These are phyloP conservation scores for Sporothrix schenckii DNA, from an alignment of 2,329 filamentous ascomycete genomes.

Conservation along the genomic window DNA sequence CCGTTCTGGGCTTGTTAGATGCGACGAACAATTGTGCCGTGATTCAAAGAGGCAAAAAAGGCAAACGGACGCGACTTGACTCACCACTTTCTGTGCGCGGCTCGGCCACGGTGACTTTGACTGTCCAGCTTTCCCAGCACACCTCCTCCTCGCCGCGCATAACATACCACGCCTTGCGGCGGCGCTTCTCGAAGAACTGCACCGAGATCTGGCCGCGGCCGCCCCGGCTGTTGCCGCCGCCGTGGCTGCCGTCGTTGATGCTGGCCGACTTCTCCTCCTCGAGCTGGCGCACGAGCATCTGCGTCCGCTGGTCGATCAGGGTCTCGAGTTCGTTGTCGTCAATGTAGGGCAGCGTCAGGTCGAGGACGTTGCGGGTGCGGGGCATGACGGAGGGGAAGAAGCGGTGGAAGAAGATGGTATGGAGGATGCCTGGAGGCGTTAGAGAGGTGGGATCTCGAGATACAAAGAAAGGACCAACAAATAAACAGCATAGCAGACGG, in stretches of 20 bases:
- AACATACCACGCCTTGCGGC: slow-evolving; percentile 73
- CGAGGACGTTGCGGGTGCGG: slow-evolving; percentile 82
- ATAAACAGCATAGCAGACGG: too few relatives aligned
- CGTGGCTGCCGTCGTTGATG: slow-evolving; percentile 40
- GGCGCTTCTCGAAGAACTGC: slow-evolving; percentile 92
- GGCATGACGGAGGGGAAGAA: slow-evolving; percentile 89
- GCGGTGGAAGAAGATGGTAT: slow-evolving; percentile 98
- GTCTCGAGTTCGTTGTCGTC: slow-evolving; percentile 90
- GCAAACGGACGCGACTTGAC: slow-evolving; percentile 26
- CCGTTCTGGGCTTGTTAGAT: slow-evolving; percentile 72
- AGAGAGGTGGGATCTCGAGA: slow-evolving; percentile 17
- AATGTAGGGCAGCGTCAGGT: slow-evolving; percentile 86
- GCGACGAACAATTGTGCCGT: too few relatives aligned
- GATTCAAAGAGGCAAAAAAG: too few relatives aligned
- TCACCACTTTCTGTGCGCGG: slow-evolving; percentile 84
- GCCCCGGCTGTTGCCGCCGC: slow-evolving; percentile 40
- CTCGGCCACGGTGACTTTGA: slow-evolving; percentile 90
- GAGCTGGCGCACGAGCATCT: slow-evolving; percentile 77
- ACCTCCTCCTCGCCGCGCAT: slow-evolving; percentile 83
- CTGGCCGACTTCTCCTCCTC: slow-evolving; percentile 55
- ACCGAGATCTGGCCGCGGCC: slow-evolving; percentile 79
- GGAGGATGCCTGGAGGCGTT: slow-evolving; percentile 70
- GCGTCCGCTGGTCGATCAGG: slow-evolving; percentile 85
- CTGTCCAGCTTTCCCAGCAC: slow-evolving; percentile 94
- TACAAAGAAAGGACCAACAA: slow-evolving; percentile 35